These are phyloP conservation scores for Boechera retrofracta DNA, from an alignment of 345 rosid species.

Conservation along the genomic window DNA sequence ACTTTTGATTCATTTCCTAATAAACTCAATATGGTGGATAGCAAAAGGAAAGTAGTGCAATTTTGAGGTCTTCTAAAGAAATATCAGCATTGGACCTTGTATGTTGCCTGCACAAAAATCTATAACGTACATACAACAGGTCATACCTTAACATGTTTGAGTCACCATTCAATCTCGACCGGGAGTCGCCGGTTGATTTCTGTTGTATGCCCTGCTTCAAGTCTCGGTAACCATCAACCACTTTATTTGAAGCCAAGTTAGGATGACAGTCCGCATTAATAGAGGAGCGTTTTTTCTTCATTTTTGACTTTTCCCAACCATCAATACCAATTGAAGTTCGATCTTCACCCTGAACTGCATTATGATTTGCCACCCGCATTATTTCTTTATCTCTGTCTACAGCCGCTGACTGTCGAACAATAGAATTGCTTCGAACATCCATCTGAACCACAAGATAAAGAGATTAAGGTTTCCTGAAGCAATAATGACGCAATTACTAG, in stretches of 20 bases:
- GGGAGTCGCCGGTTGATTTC: slow-evolving; percentile 59
- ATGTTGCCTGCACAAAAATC: slow-evolving; percentile 31
- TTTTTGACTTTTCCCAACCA: slow-evolving; percentile 92
- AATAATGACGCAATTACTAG: slow-evolving; percentile 15
- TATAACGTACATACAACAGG: slow-evolving; percentile 18
- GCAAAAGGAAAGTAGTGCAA: slow-evolving; percentile 17
- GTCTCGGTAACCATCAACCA: slow-evolving; percentile 72
- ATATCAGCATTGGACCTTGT: slow-evolving; percentile 15
- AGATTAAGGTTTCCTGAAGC: slow-evolving; percentile 24
- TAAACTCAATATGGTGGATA: slow-evolving; percentile 1
- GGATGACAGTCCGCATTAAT: slow-evolving; percentile 73
- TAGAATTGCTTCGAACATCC: slow-evolving; percentile 71
- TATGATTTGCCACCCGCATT: slow-evolving; percentile 60
- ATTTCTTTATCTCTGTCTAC: slow-evolving; percentile 76
- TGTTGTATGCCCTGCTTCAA: slow-evolving; percentile 74
- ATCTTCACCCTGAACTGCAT: slow-evolving; percentile 71
- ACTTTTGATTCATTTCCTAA: slow-evolving; percentile 17
- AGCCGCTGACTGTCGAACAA: slow-evolving; percentile 63
- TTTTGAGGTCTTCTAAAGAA: background rate
- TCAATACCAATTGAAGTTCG: slow-evolving; percentile 72
- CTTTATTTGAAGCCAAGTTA: slow-evolving; percentile 51
- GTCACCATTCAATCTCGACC: slow-evolving; percentile 72
- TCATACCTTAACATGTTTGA: slow-evolving; percentile 77
- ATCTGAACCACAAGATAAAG: slow-evolving; percentile 52
- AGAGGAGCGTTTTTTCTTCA: slow-evolving; percentile 91